Base-by-base conservation (phyloP, 2,329 filamentous ascomycete species). In the Fusarium lateritium region DNA sequence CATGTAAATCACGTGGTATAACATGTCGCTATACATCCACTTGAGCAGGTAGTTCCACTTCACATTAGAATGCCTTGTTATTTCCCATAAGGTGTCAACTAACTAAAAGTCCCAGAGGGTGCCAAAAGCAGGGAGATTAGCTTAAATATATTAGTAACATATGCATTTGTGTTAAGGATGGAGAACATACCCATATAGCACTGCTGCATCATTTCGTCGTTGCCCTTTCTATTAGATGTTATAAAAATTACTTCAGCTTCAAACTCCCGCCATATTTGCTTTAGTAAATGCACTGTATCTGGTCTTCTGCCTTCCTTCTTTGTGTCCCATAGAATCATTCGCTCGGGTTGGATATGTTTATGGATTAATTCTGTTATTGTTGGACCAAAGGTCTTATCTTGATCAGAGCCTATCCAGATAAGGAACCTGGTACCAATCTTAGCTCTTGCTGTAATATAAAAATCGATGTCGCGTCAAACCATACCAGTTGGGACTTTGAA, bases 251-350 rank as follows among this genome's bases (percentile, higher is more conserved):
- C 56, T 40, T 60, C 51, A 0, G 56, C 56, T 19, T 13, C 26
- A 2, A 60, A 56, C 2, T 14, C 21, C 2, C 5, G n/a, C 36
- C 34, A 56, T 1, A 51, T 49, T 2, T 60, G 36, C 4, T 15
- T 49, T 0, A 60, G 6, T 1, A 60, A 14, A 4, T 60, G 11
- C 22, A 49, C 43, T 1, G 36, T 43, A 24, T 60, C 28, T 1
- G 56, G 56, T 9, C 51, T n/a, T 1, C 56, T 14, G 1, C 56
- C 43, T 1, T 15, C 21, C 0, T 60, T 40, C 2, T 56, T 60
- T 1, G 56, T 56, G 15, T 60, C 56, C 56, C 51, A 60, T 4
- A 60, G 5, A 6, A 60, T 60, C 56, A 60, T 56, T 2, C 51
- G 11, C 1, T 56, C n/a, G 0, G 56, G 43, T 6, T 56, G 43